Base-by-base conservation (phyloP, 805 yeast genomes). In the Yamadazyma scolyti region DNA sequence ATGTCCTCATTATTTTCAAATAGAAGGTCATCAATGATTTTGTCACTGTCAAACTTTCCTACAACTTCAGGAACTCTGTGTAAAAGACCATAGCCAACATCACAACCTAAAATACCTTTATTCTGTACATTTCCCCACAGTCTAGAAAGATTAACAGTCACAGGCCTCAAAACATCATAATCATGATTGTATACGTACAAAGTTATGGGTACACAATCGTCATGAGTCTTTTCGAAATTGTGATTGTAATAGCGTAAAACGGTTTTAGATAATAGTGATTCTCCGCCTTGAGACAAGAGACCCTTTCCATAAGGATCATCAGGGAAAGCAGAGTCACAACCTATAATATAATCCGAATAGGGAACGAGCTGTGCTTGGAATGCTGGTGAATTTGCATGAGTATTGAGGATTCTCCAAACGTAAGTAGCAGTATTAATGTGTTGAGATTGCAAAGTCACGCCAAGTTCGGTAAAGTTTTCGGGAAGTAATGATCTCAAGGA, bases 71-170 rank as follows among this genome's bases (percentile, higher is more conserved):
- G 96, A n/a, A 85, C 58, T 38, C 93, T 65, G 52, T 90, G 97
- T 30, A 90, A 62, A 30, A 83, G 68, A 0, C 98, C 98, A 48
- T 88, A 89, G 0, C 97, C 97, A 12, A 90, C 94, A 42, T 89
- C 95, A 59, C 96, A 88, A 2, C 98, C 98, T 21, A 90, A 60
- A 21, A 87, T 65, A 1, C 96, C 95, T 42, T 65, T 72, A 10
- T 89, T 87, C 10, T 52, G 58, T 7, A 62, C 68, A 9, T 44
- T 43, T n/a, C 88, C 86, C 87, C 93, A 84, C 11, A 62, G 55
- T n/a, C 71, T 69, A n/a, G 71, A 62, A 25, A 66, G 51, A 32
- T 73, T 65, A n/a, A 89, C 85, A 0, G 84, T 78, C 3, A 90
- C 89, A 0, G 96, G 95, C 45, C 98, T 72, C 23, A 87, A 79